Evolutionary conservation across 306 rosid species (phyloP).

Genomic region (Vachellia pachyceras): DNA sequence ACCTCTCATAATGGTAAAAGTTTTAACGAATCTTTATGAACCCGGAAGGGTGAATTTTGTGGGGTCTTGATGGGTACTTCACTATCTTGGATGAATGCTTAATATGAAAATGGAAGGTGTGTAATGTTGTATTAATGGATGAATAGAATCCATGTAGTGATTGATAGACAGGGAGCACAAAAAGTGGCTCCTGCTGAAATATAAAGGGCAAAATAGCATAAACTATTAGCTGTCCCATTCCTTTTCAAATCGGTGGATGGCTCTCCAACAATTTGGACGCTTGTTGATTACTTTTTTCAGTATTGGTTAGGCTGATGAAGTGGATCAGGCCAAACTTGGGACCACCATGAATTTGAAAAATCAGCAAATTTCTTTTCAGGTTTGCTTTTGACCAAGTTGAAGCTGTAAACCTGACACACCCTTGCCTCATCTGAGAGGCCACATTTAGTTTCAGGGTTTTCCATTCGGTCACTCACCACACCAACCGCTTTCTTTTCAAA

Average conservation of each 20-base stretch:
- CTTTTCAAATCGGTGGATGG: constrained; percentile 27
- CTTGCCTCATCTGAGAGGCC: constrained; percentile 48
- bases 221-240: constrained; percentile 4
- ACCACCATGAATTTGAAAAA: constrained; percentile 45
- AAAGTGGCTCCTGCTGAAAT: constrained; percentile 22
- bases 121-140: background rate
- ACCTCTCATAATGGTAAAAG: background rate
- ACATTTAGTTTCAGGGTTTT: constrained; percentile 42
- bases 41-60: background rate
- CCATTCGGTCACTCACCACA: constrained; percentile 10
- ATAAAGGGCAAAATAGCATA: background rate
- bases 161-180: constrained; percentile 26
- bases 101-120: background rate
- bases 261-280: constrained; percentile 39
- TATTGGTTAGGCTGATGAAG: constrained; percentile 35
- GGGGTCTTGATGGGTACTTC: constrained; percentile 5
- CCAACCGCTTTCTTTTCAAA: constrained; percentile 44
- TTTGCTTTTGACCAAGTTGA: constrained; percentile 63
- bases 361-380: constrained; percentile 44
- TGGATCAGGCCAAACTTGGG: constrained; percentile 51
- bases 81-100: constrained; percentile 1
- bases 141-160: background rate
- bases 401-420: constrained; percentile 46
- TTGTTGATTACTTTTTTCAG: constrained; percentile 21
- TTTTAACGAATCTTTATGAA: background rate